Conservation (phyloP, 306 rosid genomes). For the Castanea sativa region DNA sequence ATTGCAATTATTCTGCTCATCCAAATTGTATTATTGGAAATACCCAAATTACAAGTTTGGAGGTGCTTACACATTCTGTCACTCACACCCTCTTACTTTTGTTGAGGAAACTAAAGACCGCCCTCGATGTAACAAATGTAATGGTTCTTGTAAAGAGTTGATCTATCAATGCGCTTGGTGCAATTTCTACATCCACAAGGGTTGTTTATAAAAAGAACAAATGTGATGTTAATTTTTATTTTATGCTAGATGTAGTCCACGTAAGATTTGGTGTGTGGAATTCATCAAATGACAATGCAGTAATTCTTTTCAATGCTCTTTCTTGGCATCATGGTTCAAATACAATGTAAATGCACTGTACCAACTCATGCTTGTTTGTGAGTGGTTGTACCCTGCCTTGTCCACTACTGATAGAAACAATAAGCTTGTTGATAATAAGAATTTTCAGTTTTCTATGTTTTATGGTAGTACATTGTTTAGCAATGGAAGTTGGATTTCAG, state of each 20-base stretch:
- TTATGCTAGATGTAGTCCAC: too few species aligned
- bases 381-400: not conserved
- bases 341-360: not conserved
- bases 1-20: not conserved
- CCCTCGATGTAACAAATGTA: too few species aligned
- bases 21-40: not conserved
- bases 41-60: too few species aligned
- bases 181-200: too few species aligned
- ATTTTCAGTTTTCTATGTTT: conserved; percentile 12
- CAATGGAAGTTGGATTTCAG: conserved; percentile 80
- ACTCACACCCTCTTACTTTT: too few species aligned
- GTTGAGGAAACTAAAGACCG: too few species aligned
- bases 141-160: too few species aligned
- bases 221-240: too few species aligned
- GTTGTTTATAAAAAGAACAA: too few species aligned
- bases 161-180: too few species aligned
- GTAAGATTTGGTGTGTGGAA: too few species aligned
- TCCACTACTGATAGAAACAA: not conserved
- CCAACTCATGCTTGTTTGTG: not conserved
- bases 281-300: conserved; percentile 2
- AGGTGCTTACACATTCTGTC: too few species aligned
- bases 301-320: conserved; percentile 6
- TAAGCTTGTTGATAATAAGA: not conserved
- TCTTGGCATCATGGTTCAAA: not conserved
- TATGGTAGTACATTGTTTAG: conserved; percentile 36